Conservation (phyloP, 2,329 filamentous ascomycete species). For the Cucurbitaria berberidis region DNA sequence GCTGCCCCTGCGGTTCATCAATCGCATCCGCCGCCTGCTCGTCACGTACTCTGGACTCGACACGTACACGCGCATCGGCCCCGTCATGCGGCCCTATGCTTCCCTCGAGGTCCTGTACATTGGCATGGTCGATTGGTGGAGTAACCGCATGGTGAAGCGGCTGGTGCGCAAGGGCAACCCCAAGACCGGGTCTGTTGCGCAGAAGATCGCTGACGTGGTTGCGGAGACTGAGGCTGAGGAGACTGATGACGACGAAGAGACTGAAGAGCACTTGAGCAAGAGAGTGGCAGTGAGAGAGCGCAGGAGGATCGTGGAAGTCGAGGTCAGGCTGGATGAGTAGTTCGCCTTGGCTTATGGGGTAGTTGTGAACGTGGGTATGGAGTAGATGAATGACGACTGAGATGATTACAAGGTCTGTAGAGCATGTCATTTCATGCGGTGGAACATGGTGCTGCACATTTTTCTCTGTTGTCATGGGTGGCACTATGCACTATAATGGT, state of each 20-base stretch:
- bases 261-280: neutral
- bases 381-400: neutral
- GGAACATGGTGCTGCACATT: neutral
- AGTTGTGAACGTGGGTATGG: neutral
- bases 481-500: neutral
- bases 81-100: slow-evolving; percentile 4
- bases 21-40: neutral
- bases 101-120: slow-evolving; percentile 15
- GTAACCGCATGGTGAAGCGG: neutral
- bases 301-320: slow-evolving; percentile 14
- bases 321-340: slow-evolving; percentile 10
- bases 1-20: neutral
- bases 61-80: slow-evolving; percentile 4
- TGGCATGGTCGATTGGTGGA: slow-evolving; percentile 15
- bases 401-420: neutral
- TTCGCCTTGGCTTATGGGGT: neutral
- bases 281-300: neutral
- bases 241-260: slow-evolving; percentile 18
- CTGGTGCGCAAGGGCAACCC: neutral
- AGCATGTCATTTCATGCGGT: neutral
- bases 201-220: neutral
- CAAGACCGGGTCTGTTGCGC: neutral
- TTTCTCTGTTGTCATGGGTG: neutral
- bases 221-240: slow-evolving; percentile 14
- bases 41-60: slow-evolving; percentile 14